These are phyloP conservation scores for Eleusine coracana DNA, from an alignment of 176 grass and related monocot genomes.

Conservation along the genomic window DNA sequence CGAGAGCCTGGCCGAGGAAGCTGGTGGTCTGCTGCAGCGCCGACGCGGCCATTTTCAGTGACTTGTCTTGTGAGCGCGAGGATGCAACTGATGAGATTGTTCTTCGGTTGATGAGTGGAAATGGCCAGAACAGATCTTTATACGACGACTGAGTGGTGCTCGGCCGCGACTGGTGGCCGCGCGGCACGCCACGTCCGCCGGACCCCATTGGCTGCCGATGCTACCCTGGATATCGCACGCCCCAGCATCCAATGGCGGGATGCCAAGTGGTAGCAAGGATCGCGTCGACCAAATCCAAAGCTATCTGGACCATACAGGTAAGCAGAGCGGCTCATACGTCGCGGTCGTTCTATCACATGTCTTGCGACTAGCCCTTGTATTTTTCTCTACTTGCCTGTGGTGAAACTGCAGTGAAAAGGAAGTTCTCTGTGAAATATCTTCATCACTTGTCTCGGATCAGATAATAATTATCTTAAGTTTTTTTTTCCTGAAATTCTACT, in stretches of 20 bases:
- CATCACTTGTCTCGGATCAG: not conserved
- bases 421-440: not conserved
- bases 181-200: conserved; percentile 38
- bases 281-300: conserved; percentile 20
- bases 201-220: conserved; percentile 21
- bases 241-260: not conserved
- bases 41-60: conserved; percentile 48
- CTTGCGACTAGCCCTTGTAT: not conserved
- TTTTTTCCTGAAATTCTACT: not conserved
- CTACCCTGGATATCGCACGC: conserved; percentile 40
- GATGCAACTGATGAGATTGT: not conserved
- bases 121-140: conserved; percentile 43
- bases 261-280: conserved; percentile 42
- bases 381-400: not conserved
- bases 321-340: not conserved
- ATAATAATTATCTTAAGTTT: not conserved
- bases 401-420: not conserved
- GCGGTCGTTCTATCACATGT: not conserved
- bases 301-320: conserved; percentile 1
- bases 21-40: conserved; percentile 62
- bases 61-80: not conserved
- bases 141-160: conserved; percentile 16
- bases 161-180: conserved; percentile 31
- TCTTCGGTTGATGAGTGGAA: conserved; percentile 8
- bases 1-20: conserved; percentile 60